These are phyloP conservation scores for Schizosaccharomyces cryophilus DNA, from an alignment of 805 yeast genomes.

Conservation along the genomic window DNA sequence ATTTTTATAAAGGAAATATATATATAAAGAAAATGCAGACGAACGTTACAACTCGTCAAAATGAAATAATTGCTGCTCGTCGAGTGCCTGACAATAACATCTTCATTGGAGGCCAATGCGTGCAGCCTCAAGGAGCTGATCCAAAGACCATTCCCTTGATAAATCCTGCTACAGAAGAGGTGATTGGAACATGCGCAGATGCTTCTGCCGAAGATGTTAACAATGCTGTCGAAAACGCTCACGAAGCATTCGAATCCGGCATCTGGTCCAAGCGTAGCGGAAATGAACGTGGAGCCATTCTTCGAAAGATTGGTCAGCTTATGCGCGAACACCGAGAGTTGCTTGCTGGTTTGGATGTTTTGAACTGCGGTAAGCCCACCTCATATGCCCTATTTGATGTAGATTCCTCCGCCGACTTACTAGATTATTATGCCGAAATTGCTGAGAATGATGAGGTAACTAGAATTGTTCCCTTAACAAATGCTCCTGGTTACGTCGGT, in stretches of 20 bases:
- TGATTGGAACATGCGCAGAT: background rate
- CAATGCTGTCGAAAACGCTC: background rate
- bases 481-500: background rate
- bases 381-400: background rate
- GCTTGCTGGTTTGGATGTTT: background rate
- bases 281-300: background rate
- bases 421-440: background rate
- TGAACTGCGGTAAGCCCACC: background rate
- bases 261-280: background rate
- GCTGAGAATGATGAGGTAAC: background rate
- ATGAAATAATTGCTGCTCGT: background rate
- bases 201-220: background rate
- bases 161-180: constrained; percentile 1
- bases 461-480: background rate
- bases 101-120: background rate
- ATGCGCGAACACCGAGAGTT: background rate
- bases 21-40: too few relatives aligned
- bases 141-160: background rate
- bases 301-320: background rate
- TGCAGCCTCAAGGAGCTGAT: background rate
- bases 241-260: background rate
- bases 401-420: background rate
- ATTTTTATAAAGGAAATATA: too few relatives aligned
- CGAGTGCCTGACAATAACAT: background rate
- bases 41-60: background rate